Percentiles rank a stretch among this genome's conserved stretches.
Conservation (phyloP, 108 stramenopile genomes). For the Discostella stelligeroides region DNA sequence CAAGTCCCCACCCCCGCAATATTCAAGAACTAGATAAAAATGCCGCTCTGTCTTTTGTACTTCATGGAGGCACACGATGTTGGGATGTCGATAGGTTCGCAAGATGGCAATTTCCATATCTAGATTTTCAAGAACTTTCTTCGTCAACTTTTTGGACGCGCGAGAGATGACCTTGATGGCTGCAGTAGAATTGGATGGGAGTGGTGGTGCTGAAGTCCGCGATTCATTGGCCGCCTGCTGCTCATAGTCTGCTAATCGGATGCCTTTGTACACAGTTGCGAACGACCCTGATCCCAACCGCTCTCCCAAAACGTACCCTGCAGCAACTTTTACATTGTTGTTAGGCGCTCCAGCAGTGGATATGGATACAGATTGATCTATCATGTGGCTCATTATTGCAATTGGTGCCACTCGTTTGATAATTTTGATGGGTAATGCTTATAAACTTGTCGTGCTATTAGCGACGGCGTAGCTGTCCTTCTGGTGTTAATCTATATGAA, state of each 20-base stretch:
- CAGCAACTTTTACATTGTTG: slow-evolving; percentile 55
- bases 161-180: slow-evolving; percentile 95
- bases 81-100: slow-evolving; percentile 86
- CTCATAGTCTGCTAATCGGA: slow-evolving; percentile 29
- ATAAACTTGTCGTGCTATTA: too few relatives aligned
- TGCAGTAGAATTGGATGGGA: slow-evolving; percentile 48
- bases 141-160: slow-evolving; percentile 81
- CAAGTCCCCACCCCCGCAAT: slow-evolving; percentile 95
- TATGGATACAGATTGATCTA: slow-evolving; percentile 19
- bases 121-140: slow-evolving; percentile 95
- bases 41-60: slow-evolving; percentile 85
- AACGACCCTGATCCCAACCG: slow-evolving; percentile 78
- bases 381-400: slow-evolving; percentile 1
- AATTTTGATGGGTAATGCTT: too few relatives aligned
- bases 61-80: slow-evolving; percentile 88
- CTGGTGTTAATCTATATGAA: not conserved
- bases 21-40: slow-evolving; percentile 95
- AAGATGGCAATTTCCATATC: slow-evolving; percentile 97
- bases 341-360: slow-evolving; percentile 8
- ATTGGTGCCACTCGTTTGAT: not conserved
- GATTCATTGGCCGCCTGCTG: slow-evolving; percentile 18
- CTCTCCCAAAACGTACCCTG: slow-evolving; percentile 69
- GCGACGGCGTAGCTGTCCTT: too few relatives aligned
- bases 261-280: slow-evolving; percentile 87
- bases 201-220: too few relatives aligned